These are phyloP conservation scores for Schizopora paradoxa DNA, from an alignment of 1,284 basidiomycete genomes.

Conservation along the genomic window DNA sequence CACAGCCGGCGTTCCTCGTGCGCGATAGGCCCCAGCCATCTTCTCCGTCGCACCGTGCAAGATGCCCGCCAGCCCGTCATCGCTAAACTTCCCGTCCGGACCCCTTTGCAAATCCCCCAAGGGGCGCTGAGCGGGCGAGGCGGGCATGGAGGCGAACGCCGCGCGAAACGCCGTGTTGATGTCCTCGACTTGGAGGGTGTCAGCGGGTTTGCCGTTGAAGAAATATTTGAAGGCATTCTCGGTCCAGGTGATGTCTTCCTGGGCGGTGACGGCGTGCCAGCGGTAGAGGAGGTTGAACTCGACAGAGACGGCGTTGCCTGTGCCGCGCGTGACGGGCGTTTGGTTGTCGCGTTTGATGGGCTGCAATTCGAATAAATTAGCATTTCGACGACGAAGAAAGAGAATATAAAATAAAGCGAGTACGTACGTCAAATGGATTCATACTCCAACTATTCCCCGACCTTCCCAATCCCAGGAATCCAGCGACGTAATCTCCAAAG, in stretches of 20 bases:
- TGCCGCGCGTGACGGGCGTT: slow-evolving; percentile 30
- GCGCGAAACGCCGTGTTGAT: slow-evolving; percentile 23
- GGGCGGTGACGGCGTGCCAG: slow-evolving; percentile 33
- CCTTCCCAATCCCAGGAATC: slow-evolving; percentile 39
- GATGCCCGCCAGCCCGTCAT: slow-evolving; percentile 39
- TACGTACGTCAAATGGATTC: slow-evolving; percentile 38
- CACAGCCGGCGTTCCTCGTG: slow-evolving; percentile 35
- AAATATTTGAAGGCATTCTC: slow-evolving; percentile 31
- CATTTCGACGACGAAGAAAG: background rate
- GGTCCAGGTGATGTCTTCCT: slow-evolving; percentile 42
- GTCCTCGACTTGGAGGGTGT: slow-evolving; percentile 28
- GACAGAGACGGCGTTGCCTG: slow-evolving; percentile 44
- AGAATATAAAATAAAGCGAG: slow-evolving; percentile 18
- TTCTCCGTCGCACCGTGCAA: slow-evolving; percentile 39
- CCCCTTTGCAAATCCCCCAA: too few species aligned
- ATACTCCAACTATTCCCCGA: slow-evolving; percentile 41
- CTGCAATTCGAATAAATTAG: slow-evolving; percentile 30
- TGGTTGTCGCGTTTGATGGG: slow-evolving; percentile 11
- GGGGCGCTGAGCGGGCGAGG: too few species aligned
- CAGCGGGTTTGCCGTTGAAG: slow-evolving; percentile 29
- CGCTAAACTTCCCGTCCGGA: slow-evolving; percentile 34
- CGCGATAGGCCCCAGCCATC: slow-evolving; percentile 41
- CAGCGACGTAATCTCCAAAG: slow-evolving; percentile 43
- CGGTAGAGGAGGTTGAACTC: slow-evolving; percentile 53
- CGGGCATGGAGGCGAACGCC: slow-evolving; percentile 20